A percentile compares a stretch with the other conserved stretches of the same genome.
phyloP scores from a whole-genome alignment of 371 early-diverging fungal species.

The Syncephalastrum sp. region DNA sequence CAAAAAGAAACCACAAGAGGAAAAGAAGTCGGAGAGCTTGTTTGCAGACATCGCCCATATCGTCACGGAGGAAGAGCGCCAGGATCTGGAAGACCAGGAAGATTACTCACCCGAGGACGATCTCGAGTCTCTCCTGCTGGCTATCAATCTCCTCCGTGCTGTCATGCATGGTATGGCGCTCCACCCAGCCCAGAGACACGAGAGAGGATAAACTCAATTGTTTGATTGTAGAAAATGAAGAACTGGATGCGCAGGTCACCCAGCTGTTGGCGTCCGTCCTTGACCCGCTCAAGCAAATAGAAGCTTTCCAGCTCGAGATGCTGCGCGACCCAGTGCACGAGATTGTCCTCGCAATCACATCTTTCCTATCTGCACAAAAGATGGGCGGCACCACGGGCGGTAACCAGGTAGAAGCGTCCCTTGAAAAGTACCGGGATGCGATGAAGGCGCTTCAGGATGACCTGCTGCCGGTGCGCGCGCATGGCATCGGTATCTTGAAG shows the following conservation, averaged over 20 bases:
- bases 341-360: constrained; percentile 52
- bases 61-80: constrained; percentile 28
- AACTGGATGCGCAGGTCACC: constrained; percentile 43
- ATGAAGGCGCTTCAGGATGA: constrained; percentile 77
- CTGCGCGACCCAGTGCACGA: constrained; percentile 62
- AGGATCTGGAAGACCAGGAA: constrained; percentile 47
- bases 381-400: constrained; percentile 22
- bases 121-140: constrained; percentile 37
- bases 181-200: background rate
- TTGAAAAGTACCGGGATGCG: constrained; percentile 66
- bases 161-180: constrained; percentile 41
- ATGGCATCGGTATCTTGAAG: constrained; percentile 79
- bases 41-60: constrained; percentile 35
- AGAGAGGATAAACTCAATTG: no score
- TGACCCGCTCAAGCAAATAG: constrained; percentile 55
- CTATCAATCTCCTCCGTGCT: constrained; percentile 44
- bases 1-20: constrained; percentile 9
- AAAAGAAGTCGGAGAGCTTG: constrained; percentile 1
- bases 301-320: constrained; percentile 47
- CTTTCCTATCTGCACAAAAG: constrained; percentile 33
- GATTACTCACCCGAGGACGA: constrained; percentile 44
- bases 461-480: constrained; percentile 84
- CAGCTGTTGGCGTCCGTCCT: constrained; percentile 51
- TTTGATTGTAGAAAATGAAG: constrained; percentile 45
- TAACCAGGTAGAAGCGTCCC: constrained; percentile 32